Evolutionary conservation across 2,329 filamentous ascomycete genomes (phyloP).

Genomic region (Ascochyta clinopodiicola): DNA sequence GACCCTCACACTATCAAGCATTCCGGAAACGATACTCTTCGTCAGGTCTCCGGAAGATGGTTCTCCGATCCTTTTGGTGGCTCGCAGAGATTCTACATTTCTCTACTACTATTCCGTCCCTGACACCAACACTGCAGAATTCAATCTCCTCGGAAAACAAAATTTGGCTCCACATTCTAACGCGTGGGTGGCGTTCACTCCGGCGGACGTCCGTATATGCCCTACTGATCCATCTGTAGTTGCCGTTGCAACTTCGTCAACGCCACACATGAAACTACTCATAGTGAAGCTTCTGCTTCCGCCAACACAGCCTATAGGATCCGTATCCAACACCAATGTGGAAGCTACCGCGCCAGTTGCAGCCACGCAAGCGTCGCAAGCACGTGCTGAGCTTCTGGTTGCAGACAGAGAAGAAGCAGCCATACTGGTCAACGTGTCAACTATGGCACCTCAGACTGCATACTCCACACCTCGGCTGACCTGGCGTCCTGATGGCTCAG

Average conservation of each 20-base stretch:
- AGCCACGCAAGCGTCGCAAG: slow-evolving; percentile 59
- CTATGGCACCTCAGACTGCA: slow-evolving; percentile 67
- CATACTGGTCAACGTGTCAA: slow-evolving; percentile 65
- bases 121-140: slow-evolving; percentile 16
- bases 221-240: slow-evolving; percentile 62
- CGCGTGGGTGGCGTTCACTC: slow-evolving; percentile 69
- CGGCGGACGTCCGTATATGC: slow-evolving; percentile 62
- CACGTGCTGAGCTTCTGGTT: slow-evolving; percentile 57
- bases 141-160: slow-evolving; percentile 59
- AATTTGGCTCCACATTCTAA: slow-evolving; percentile 68
- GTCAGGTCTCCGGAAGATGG: slow-evolving; percentile 55
- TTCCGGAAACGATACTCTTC: slow-evolving; percentile 65
- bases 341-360: slow-evolving; percentile 10
- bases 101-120: slow-evolving; percentile 61
- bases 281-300: slow-evolving; percentile 65
- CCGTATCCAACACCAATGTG: slow-evolving; percentile 6
- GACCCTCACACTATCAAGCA: slow-evolving; percentile 55
- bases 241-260: slow-evolving; percentile 65
- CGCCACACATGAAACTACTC: slow-evolving; percentile 68
- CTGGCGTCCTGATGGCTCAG: slow-evolving; percentile 67
- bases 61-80: slow-evolving; percentile 59
- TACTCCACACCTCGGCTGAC: slow-evolving; percentile 68
- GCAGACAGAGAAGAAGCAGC: slow-evolving; percentile 66
- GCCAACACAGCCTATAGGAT: slow-evolving; percentile 20
- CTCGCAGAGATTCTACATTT: slow-evolving; percentile 64